Evolutionary conservation across 805 yeast species (phyloP), one percentile per base, ranked within the genome.

Genomic region (Ogataea zsoltii): DNA sequence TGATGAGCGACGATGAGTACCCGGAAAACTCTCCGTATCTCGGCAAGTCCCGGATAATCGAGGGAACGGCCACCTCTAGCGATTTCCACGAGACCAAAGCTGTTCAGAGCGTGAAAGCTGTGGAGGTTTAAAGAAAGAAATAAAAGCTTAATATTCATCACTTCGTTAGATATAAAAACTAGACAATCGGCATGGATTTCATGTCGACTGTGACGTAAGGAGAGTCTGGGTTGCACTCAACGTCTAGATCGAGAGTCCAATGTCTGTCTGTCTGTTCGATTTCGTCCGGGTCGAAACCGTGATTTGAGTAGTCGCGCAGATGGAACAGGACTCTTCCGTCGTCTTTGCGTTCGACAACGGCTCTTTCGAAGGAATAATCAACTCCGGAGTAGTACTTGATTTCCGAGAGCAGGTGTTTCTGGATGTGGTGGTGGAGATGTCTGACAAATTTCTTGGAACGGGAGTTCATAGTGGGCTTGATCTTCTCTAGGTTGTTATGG

Each of bases 371-470:
- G 26, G 52, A 55, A 45, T 62, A 62, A 39, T 60, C 61, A 56
- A 75, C 75, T 19, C 85, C 84, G 7, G 80, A 68, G 54, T 78
- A 75, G 51, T 68, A 70, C 47, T 75, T 75, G 67, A 83, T 79
- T 52, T 83, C 88, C 46, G 71, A 65, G 61, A 83, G 69, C 61
- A 84, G 67, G 60, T 83, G 89, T 56, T 80, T 80, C 57, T 81
- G 78, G 41, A 84, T 73, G 56, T 84, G 90, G 62, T 84, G 90
- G 56, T 80, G 82, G 61, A 84, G 72, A 61, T 83, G 82, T 58
- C 90, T 73, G 38, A 76, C 81, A 60, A 82, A 84, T 67, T 83
- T 83, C 56, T 77, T 75, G 42, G 83, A 79, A 62, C 83, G 82
- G 53, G 82, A 78, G 67, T 83, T 83, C 70, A 77, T 79, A 23